phyloP scores from a whole-genome alignment of 208 protist species.

The Borovskyia barvae region DNA sequence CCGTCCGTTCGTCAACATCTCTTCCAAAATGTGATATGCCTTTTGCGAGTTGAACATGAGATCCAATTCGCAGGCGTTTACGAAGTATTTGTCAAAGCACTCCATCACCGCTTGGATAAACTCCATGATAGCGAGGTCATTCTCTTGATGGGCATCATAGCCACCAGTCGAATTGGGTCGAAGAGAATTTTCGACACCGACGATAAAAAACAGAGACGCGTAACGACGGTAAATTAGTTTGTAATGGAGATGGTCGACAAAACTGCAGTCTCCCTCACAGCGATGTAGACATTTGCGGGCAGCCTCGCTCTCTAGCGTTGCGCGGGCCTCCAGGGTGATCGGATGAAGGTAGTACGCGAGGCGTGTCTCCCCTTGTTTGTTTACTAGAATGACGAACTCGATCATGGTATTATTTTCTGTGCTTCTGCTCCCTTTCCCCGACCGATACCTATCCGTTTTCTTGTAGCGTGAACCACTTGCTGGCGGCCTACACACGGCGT shows the following conservation, averaged over 20 bases:
- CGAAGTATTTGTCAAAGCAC: slow-evolving; percentile 83
- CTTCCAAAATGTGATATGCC: slow-evolving; percentile 96
- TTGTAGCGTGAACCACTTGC: too few relatives aligned
- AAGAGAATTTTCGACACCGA: slow-evolving; percentile 53
- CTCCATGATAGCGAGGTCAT: slow-evolving; percentile 96
- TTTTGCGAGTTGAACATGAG: slow-evolving; percentile 99
- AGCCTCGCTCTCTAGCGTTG: slow-evolving; percentile 91
- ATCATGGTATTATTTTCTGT: slow-evolving; percentile 54
- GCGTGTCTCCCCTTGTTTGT: slow-evolving; percentile 96
- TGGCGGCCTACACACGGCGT: too few relatives aligned
- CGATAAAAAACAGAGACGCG: slow-evolving; percentile 94
- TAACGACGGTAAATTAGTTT: slow-evolving; percentile 95
- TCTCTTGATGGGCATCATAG: slow-evolving; percentile 94
- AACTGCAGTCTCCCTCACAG: slow-evolving; percentile 89
- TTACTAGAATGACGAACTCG: slow-evolving; percentile 95
- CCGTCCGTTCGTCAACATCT: slow-evolving; percentile 91
- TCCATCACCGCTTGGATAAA: slow-evolving; percentile 79
- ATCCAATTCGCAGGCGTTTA: slow-evolving; percentile 95
- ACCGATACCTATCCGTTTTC: too few relatives aligned
- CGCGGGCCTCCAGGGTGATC: slow-evolving; percentile 74
- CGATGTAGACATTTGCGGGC: slow-evolving; percentile 93
- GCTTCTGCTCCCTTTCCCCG: neutral
- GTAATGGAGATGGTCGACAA: slow-evolving; percentile 93
- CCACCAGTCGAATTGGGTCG: slow-evolving; percentile 55
- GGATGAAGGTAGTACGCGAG: slow-evolving; percentile 90